These are phyloP conservation scores for Hypericum androsaemum DNA, from an alignment of 345 rosid genomes.

Conservation along the genomic window DNA sequence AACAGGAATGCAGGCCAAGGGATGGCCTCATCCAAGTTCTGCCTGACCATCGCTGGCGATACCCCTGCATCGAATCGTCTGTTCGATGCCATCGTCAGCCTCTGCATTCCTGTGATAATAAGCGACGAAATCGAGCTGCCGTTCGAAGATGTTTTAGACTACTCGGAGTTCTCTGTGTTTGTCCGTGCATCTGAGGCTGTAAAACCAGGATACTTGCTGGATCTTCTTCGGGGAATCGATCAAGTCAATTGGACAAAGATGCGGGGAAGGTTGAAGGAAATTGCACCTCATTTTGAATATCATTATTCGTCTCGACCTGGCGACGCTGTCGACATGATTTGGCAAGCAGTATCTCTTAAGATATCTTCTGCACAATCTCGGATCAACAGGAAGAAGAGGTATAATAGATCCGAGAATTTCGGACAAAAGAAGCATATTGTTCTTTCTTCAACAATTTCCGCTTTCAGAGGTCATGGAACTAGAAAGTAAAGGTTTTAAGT, in stretches of 20 bases:
- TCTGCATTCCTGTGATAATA: conserved; percentile 81
- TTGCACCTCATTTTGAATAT: conserved; percentile 52
- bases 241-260: conserved; percentile 55
- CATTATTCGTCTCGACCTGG: conserved; percentile 57
- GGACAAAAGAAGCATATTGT: not conserved
- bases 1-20: conserved; percentile 58
- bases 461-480: too few species aligned
- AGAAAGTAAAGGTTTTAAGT: too few species aligned
- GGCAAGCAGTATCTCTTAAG: conserved; percentile 63
- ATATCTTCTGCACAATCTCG: conserved; percentile 29
- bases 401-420: conserved; percentile 31
- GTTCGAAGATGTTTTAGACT: conserved; percentile 79
- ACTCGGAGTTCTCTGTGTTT: conserved; percentile 62
- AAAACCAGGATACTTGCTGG: conserved; percentile 51
- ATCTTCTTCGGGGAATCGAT: conserved; percentile 49
- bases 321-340: conserved; percentile 89
- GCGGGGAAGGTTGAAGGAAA: conserved; percentile 61
- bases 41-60: conserved; percentile 88
- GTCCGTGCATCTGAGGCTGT: conserved; percentile 61
- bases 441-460: too few species aligned
- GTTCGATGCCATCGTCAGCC: conserved; percentile 74
- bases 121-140: conserved; percentile 86
- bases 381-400: conserved; percentile 49
- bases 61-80: conserved; percentile 95
- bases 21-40: conserved; percentile 81